Evolutionary conservation across 441 rosid genomes (phyloP).

Genomic region (Gossypium gossypioides): DNA sequence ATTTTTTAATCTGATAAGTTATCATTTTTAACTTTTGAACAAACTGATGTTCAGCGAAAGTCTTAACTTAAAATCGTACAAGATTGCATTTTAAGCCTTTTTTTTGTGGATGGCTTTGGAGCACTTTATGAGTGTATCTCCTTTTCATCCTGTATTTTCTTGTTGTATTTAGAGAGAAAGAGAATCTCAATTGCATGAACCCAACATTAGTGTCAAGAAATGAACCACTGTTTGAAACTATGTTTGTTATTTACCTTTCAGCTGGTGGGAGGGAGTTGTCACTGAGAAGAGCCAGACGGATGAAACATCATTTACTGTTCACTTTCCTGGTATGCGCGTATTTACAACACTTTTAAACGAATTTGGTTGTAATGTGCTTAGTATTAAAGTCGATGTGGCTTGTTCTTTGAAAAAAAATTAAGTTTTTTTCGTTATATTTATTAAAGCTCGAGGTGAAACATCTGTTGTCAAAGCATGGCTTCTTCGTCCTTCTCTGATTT

Average conservation of each 20-base stretch:
- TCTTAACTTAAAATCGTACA: background rate
- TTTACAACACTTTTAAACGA: background rate
- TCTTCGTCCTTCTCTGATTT: conserved; percentile 76
- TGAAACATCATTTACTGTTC: conserved; percentile 51
- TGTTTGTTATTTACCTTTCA: conserved; percentile 25
- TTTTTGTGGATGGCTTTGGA: background rate
- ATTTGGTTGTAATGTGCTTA: background rate
- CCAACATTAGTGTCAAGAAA: background rate
- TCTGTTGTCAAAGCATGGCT: conserved; percentile 57
- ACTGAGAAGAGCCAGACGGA: conserved; percentile 75
- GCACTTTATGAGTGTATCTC: background rate
- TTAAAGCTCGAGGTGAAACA: conserved; percentile 64
- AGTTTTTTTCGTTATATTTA: conserved; percentile 13
- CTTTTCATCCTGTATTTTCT: background rate
- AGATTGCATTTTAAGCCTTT: background rate
- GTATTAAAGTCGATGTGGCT: background rate
- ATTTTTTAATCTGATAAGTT: background rate
- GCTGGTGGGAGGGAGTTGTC: conserved; percentile 92
- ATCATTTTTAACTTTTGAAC: background rate
- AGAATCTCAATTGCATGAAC: background rate
- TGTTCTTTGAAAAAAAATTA: conserved; percentile 4
- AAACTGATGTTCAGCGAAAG: background rate
- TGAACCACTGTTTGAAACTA: conserved; percentile 1
- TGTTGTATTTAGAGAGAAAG: background rate
- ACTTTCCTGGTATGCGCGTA: conserved; percentile 61